Evolutionary conservation across 805 yeast genomes (phyloP).

Genomic region (Candida peoriensis): DNA sequence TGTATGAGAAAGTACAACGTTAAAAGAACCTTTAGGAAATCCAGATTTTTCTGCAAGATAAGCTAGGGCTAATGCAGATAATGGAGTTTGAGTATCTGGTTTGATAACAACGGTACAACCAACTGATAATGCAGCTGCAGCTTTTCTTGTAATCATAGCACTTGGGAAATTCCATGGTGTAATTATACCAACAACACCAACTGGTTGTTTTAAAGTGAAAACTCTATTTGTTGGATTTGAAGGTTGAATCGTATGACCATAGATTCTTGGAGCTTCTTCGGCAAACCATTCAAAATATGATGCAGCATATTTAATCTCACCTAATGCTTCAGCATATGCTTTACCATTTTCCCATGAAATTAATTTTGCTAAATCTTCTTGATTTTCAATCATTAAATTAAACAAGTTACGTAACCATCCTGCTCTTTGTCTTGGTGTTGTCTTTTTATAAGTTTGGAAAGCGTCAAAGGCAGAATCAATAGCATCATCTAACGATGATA

Average conservation of each 20-base stretch:
- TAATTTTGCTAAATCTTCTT: conserved; percentile 52
- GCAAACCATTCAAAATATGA: conserved; percentile 88
- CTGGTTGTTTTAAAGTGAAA: conserved; percentile 51
- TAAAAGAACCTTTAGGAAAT: conserved; percentile 53
- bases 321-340: conserved; percentile 45
- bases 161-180: conserved; percentile 68
- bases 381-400: conserved; percentile 47
- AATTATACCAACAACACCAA: conserved; percentile 59
- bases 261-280: conserved; percentile 52
- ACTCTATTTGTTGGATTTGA: conserved; percentile 45
- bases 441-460: conserved; percentile 40
- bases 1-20: conserved; percentile 44
- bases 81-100: conserved; percentile 60
- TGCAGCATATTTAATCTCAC: conserved; percentile 56
- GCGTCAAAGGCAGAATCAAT: conserved; percentile 44
- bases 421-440: conserved; percentile 46
- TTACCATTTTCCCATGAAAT: conserved; percentile 61
- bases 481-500: conserved; percentile 54
- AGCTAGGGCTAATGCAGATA: conserved; percentile 54
- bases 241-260: conserved; percentile 56
- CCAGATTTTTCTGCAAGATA: conserved; percentile 54
- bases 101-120: conserved; percentile 59
- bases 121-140: conserved; percentile 61
- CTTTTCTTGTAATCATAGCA: conserved; percentile 64
- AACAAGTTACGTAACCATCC: conserved; percentile 44